phyloP scores from a whole-genome alignment of 352 stramenopile species.

The Pythium dissimile region DNA sequence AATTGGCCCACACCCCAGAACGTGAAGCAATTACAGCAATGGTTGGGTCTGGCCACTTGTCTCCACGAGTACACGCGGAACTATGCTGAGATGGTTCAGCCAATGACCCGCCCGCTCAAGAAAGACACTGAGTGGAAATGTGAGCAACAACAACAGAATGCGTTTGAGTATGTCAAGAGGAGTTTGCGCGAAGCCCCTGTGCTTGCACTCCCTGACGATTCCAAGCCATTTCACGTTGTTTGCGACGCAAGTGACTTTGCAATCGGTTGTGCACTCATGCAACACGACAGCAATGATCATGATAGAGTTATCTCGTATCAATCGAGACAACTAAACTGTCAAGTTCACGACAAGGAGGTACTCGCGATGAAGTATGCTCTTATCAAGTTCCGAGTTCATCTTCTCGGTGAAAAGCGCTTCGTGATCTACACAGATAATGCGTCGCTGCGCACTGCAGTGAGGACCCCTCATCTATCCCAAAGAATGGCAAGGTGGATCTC shows the following conservation, averaged over 20 bases:
- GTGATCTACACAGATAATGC: not conserved
- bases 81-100: constrained; percentile 12
- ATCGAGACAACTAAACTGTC: not conserved
- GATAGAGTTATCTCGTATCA: not conserved
- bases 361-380: not conserved
- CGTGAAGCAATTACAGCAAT: constrained; percentile 5
- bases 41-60: constrained; percentile 15
- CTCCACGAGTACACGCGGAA: constrained; percentile 12
- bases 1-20: constrained; percentile 3
- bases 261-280: constrained; percentile 3
- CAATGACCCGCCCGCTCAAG: constrained; percentile 10
- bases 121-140: constrained; percentile 16
- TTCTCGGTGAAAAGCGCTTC: not conserved
- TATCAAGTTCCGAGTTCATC: not conserved
- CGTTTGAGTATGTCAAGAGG: constrained; percentile 9
- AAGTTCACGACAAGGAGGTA: not conserved
- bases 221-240: constrained; percentile 7
- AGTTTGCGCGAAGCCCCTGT: constrained; percentile 16
- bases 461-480: not conserved
- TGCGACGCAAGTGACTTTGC: constrained; percentile 5
- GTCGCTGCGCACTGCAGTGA: not conserved
- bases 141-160: not conserved
- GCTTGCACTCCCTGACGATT: constrained; percentile 6
- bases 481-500: not conserved
- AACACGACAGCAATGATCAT: not conserved